A percentile compares a stretch with the other conserved stretches of the same genome.
These are phyloP conservation scores for Aurantiochytrium sp. DNA, from an alignment of 108 stramenopile genomes.

Conservation along the genomic window DNA sequence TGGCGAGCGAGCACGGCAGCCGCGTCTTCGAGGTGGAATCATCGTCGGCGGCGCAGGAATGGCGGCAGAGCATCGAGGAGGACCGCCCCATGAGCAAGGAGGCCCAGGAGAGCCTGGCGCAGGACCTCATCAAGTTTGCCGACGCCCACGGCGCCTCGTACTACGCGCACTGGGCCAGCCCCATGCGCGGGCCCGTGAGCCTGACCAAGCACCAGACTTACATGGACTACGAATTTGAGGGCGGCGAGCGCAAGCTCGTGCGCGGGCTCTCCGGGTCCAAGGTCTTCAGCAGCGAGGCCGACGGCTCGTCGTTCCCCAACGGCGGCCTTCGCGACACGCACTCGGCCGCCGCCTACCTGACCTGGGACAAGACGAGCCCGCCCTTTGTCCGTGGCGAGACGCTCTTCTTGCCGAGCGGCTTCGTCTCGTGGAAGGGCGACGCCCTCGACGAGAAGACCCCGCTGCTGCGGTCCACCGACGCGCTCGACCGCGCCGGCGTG, in stretches of 20 bases:
- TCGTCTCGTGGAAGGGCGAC: constrained; percentile 83
- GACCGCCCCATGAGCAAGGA: background rate
- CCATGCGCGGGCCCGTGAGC: constrained; percentile 16
- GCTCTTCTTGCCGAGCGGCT: constrained; percentile 79
- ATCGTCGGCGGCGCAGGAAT: background rate
- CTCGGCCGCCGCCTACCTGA: constrained; percentile 81
- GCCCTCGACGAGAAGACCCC: constrained; percentile 96
- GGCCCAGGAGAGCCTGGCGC: background rate
- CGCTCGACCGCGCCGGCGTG: constrained; percentile 72
- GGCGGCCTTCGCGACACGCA: constrained; percentile 91
- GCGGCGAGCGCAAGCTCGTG: background rate
- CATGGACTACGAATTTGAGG: background rate
- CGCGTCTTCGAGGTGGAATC: too few relatives aligned
- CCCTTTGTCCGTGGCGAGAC: constrained; percentile 87
- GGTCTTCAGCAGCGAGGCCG: constrained; percentile 56
- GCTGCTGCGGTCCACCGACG: constrained; percentile 77
- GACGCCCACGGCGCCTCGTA: constrained; percentile 31
- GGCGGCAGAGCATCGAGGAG: background rate
- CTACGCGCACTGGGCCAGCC: constrained; percentile 45
- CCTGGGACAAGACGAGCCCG: constrained; percentile 77
- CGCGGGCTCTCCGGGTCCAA: background rate
- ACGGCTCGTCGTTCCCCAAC: constrained; percentile 88
- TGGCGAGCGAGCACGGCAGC: too few relatives aligned
- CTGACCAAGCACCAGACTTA: constrained; percentile 21
- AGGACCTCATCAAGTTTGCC: constrained; percentile 31